phyloP scores from a whole-genome alignment of 2,329 filamentous ascomycete species.

The Thielaviopsis punctulata region DNA sequence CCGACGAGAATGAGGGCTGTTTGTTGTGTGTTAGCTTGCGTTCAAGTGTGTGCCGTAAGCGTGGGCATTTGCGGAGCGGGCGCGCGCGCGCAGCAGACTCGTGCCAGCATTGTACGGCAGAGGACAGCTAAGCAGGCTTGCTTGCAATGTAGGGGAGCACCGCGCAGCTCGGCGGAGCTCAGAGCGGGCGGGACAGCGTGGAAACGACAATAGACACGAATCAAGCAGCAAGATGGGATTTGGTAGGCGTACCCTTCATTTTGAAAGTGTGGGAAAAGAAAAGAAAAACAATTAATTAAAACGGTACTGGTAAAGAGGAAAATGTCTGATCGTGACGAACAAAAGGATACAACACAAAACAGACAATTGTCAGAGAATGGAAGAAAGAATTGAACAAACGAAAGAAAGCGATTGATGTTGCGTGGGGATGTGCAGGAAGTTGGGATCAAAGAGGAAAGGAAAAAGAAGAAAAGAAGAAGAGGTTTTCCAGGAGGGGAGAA shows the following conservation, averaged over 20 bases:
- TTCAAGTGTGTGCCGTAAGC: neutral
- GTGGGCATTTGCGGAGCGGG: neutral
- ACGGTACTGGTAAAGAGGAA: conserved; percentile 2
- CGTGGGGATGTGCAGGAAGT: conserved; percentile 1
- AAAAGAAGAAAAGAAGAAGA: conserved; percentile 6
- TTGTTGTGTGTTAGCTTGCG: conserved; percentile 1
- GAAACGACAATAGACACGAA: neutral
- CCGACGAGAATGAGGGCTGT: conserved; percentile 95
- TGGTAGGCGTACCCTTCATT: conserved; percentile 20
- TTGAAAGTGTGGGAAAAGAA: conserved; percentile 14
- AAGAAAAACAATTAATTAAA: conserved; percentile 9
- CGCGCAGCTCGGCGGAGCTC: neutral
- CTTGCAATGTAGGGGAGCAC: neutral
- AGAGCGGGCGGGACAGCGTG: neutral
- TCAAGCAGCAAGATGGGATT: neutral
- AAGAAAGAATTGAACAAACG: conserved; percentile 5
- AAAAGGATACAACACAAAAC: conserved; percentile 3
- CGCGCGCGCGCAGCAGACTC: neutral
- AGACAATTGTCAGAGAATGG: conserved; percentile 5
- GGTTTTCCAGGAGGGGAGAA: conserved; percentile 5
- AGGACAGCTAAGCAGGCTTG: neutral
- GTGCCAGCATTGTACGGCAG: neutral
- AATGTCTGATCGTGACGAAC: conserved; percentile 1
- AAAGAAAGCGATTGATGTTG: conserved; percentile 1
- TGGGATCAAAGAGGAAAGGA: conserved; percentile 9